Evolutionary conservation across 176 grass and related monocot genomes (phyloP).

Genomic region (Eleusine coracana): DNA sequence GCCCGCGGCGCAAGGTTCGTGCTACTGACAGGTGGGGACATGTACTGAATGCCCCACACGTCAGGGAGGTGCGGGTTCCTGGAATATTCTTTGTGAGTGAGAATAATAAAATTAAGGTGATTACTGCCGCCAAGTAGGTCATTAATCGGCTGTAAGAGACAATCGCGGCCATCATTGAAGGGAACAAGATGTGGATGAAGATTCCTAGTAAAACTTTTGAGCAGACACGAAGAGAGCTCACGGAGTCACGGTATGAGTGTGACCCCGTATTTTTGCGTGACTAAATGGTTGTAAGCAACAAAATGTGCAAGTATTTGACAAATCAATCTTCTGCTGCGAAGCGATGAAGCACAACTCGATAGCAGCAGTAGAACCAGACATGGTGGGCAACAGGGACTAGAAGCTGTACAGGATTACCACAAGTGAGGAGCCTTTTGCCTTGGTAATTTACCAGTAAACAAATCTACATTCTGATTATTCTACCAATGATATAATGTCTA

Average conservation of each 20-base stretch:
- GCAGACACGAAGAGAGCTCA: background rate
- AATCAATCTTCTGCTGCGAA: too few species aligned
- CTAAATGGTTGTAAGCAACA: too few species aligned
- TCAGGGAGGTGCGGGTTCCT: background rate
- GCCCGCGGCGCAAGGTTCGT: background rate
- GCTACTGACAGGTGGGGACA: constrained; percentile 18
- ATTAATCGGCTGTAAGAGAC: background rate
- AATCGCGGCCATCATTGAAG: background rate
- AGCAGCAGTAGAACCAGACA: background rate
- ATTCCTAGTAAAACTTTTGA: background rate
- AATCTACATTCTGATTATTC: constrained; percentile 44
- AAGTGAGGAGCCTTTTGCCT: background rate
- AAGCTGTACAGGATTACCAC: background rate
- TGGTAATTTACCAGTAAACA: background rate
- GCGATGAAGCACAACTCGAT: too few species aligned
- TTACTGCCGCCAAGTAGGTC: background rate
- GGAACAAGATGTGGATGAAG: background rate
- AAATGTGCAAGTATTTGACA: too few species aligned
- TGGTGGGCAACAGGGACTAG: background rate
- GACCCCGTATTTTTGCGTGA: too few species aligned
- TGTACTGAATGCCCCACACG: background rate
- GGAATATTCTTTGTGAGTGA: too few species aligned
- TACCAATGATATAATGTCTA: constrained; percentile 30
- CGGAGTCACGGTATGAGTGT: background rate
- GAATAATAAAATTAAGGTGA: background rate